Base-by-base conservation (phyloP, 805 yeast species). In the Zygosaccharomyces kombuchaensis region DNA sequence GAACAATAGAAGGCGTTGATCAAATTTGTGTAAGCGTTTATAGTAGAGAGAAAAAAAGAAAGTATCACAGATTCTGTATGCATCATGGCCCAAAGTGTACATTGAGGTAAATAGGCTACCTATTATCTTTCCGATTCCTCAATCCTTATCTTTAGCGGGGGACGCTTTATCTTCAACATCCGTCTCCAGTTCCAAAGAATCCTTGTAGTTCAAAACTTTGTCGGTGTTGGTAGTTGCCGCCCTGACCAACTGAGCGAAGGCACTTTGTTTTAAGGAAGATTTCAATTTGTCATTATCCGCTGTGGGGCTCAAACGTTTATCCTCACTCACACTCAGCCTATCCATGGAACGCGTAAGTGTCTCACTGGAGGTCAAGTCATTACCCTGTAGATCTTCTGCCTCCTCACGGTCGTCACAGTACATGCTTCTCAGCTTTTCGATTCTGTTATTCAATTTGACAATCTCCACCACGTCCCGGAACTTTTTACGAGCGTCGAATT, bases 391-490 rank as follows among this genome's bases (percentile, higher is more conserved):
- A 49, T 61, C 67, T 13, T 57, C 54, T 43, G 54, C 68, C 12
- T 60, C 40, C 30, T 67, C 73, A 46, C 73, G 80, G 26, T 74
- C 79, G 27, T 74, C 80, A 35, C 56, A 68, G 30, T 66, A 85
- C 54, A 80, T 57, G 46, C 74, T 73, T 67, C 83, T 80, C 61
- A 91, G 75, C 54, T 82, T 81, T 58, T 77, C 73, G 63, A 91
- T 81, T 63, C 86, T 78, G 66, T 89, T 89, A 58, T 84, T 80
- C 67, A 91, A 77, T 56, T 80, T 81, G 43, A 91, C 90, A 60
- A 87, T 72, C 63, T 88, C 93, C 56, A 87, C 83, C 31, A 93
- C 97, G 56, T 84, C 86, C 58, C 82, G 80, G 70, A 93, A 82
- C 66, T 85, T 89, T 58, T 77, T 75, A 60, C 86, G 87, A 26